Conservation (phyloP, 805 yeast species). For the Hanseniaspora guilliermondii region DNA sequence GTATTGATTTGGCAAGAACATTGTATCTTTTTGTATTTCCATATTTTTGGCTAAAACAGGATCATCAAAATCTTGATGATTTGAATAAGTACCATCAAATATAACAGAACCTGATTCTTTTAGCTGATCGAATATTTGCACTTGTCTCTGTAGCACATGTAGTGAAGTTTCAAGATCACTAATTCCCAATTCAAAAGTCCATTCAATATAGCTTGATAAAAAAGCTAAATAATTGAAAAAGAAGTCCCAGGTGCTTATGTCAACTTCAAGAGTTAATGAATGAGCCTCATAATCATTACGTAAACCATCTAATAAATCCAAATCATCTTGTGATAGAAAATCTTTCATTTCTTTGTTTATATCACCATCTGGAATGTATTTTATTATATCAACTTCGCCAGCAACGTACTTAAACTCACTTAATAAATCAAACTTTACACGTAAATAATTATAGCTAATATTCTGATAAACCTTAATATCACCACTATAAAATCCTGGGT, state of each 20-base stretch:
- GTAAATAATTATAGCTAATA: slow-evolving; percentile 24
- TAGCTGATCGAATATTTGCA: background rate
- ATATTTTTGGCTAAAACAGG: slow-evolving; percentile 5
- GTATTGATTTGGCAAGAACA: background rate
- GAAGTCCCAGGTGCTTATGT: slow-evolving; percentile 24
- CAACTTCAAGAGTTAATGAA: background rate
- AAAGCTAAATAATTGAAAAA: slow-evolving; percentile 24
- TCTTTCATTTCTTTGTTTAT: slow-evolving; percentile 19
- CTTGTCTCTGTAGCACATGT: background rate
- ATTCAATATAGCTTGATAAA: slow-evolving; percentile 21
- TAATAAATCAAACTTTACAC: slow-evolving; percentile 24
- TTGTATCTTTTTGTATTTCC: slow-evolving; percentile 6
- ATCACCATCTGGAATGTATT: slow-evolving; percentile 18
- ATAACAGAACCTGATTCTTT: background rate
- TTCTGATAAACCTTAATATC: slow-evolving; percentile 28
- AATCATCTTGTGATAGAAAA: slow-evolving; percentile 15
- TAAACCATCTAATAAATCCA: background rate
- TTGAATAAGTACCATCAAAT: background rate
- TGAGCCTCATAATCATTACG: background rate
- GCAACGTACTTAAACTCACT: slow-evolving; percentile 23
- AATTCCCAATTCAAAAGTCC: slow-evolving; percentile 13
- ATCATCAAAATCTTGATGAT: background rate
- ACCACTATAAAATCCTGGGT: slow-evolving; percentile 17
- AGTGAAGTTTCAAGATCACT: slow-evolving; percentile 14
- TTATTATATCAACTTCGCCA: slow-evolving; percentile 24